phyloP scores from a whole-genome alignment of 1,139 yeast species.

The Scheffersomyces titani region DNA sequence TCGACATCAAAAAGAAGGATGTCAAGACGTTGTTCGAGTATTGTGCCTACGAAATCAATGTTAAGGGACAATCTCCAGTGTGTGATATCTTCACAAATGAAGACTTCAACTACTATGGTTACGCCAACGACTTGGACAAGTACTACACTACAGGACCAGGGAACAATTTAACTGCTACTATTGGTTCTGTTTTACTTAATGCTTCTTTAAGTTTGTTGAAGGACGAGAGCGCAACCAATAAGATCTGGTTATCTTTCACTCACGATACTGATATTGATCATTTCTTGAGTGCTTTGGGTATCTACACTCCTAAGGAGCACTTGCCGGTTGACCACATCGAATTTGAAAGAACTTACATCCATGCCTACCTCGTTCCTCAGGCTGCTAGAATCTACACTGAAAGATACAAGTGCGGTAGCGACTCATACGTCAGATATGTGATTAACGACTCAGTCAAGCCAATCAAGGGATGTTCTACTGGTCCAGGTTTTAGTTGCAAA shows the following conservation, averaged over 20 bases:
- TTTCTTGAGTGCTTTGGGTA: slow-evolving; percentile 26
- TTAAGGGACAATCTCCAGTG: slow-evolving; percentile 47
- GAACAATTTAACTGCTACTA: slow-evolving; percentile 38
- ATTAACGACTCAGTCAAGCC: slow-evolving; percentile 33
- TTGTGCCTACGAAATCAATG: slow-evolving; percentile 59
- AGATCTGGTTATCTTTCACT: slow-evolving; percentile 28
- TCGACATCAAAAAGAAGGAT: slow-evolving; percentile 37
- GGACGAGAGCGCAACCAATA: slow-evolving; percentile 20
- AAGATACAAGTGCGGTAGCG: slow-evolving; percentile 22
- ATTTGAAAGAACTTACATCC: slow-evolving; percentile 28
- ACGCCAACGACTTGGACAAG: slow-evolving; percentile 44
- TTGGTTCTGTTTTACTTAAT: slow-evolving; percentile 50
- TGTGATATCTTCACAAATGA: slow-evolving; percentile 54
- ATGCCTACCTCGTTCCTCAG: slow-evolving; percentile 27
- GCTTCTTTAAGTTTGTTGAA: slow-evolving; percentile 49
- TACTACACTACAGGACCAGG: slow-evolving; percentile 57
- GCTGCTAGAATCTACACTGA: slow-evolving; percentile 31
- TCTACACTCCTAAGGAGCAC: slow-evolving; percentile 19
- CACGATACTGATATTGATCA: slow-evolving; percentile 34
- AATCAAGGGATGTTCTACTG: slow-evolving; percentile 23
- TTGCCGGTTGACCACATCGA: slow-evolving; percentile 24
- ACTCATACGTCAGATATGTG: slow-evolving; percentile 26
- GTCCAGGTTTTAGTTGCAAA: slow-evolving; percentile 37
- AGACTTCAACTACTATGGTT: slow-evolving; percentile 47
- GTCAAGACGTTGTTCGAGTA: slow-evolving; percentile 39